Base-by-base conservation (phyloP, 495 filamentous ascomycete genomes). In the Penicillium diatomitis region DNA sequence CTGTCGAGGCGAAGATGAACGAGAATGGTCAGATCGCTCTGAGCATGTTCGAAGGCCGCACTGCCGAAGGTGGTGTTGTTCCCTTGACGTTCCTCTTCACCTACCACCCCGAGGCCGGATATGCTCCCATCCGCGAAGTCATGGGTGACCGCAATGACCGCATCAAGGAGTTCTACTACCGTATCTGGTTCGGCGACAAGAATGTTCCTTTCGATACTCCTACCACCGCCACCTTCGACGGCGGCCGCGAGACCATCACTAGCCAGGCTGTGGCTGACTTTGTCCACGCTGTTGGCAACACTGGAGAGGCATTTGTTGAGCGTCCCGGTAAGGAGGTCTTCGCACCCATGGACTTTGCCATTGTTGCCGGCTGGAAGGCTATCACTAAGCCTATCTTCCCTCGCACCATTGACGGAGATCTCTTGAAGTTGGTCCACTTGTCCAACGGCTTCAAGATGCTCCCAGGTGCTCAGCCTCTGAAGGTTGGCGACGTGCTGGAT, bases 371-470 rank as follows among this genome's bases (percentile, higher is more conserved):
- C 51, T 98, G 92, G 92, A 95, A 98, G 68, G 92, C 92, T 37
- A 96, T 98, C 65, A 96, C 87, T 27, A 96, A 96, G 74, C 91
- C 92, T 0, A 96, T 97, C 64, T 97, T 98, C 77, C 92, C 92
- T 51, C 81, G 86, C 48, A 85, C 79, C 50, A 95, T 97, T 52
- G 91, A 98, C 55, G 92, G 92, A 38, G 92, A 98, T 64, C 76
- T 98, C 36, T 76, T 98, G 39, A 92, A 88, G 69, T 81, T 98
- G 38, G 90, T 98, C 10, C 92, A 98, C 71, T 69, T 98, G 38
- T 96, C 90, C 37, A 99, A 97, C 62, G 82, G 86, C 43, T 97
- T 97, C 83, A 86, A 94, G 52, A 97, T 99, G 94, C 76, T 96
- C 52, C 91, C 94, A 29, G 94, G 92, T 45, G 92, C 92, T 12